Evolutionary conservation across 129 eudicot species (phyloP), one percentile per base, ranked within the genome.

Genomic region (Pulicaria dysenterica): DNA sequence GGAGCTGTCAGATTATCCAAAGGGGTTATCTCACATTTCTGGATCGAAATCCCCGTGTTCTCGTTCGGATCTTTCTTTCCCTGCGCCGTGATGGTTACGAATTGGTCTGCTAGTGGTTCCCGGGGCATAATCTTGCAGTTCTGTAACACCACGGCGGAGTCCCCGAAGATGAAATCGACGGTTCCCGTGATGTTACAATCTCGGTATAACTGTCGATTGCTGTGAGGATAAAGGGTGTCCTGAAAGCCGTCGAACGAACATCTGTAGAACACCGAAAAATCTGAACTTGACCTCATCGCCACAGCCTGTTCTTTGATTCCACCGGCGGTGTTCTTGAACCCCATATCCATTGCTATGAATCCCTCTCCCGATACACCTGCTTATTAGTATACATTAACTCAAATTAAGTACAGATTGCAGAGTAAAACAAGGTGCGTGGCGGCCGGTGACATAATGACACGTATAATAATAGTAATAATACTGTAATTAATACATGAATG

Each of bases 141-240:
- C 54, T 89, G 95, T 57, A 83, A 69, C 6, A 90, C 91, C 3
- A 82, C 96, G 0, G 95, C 87, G 2, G 95, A 76, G 54, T 83
- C 82, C 10, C 96, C 96, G 31, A 90, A 90, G 17, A 90, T 90
- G 83, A 90, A 90, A 75, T 90, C 95, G 36, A 90, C 69, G 4
- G 96, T 90, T 16, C 96, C 96, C 9, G 80, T 78, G 34, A 90
- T 66, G 73, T 64, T 82, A 50, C 96, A 87, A 2, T 87, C 89
- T 1, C 83, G 86, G 78, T 87, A 90, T 58, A 90, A 87, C 67
- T 90, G 96, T 13, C 96, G 94, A 58, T 85, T 71, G 49, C 87
- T 80, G 74, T 87, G 86, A 6, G 85, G 74, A 59, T 90, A 90
- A 54, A 90, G 91, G 2, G 96, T 90, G 86, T 90, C 96, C 64